These are phyloP conservation scores for Bacidia gigantensis DNA, from an alignment of 495 filamentous ascomycete genomes.

Conservation along the genomic window DNA sequence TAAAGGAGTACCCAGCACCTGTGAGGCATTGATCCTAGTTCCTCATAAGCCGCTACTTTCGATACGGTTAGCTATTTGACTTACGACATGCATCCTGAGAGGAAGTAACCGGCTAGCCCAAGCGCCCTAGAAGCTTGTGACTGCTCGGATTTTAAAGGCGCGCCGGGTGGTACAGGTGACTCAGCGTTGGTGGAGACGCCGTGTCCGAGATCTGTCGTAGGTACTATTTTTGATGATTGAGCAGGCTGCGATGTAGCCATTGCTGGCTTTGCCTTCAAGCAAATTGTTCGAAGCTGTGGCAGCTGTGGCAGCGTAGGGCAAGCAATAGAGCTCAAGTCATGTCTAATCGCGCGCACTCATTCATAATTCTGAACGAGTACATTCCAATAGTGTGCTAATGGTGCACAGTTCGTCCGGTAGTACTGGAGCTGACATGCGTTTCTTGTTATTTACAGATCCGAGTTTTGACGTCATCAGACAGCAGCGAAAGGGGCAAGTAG, in stretches of 20 bases:
- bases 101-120: constrained; percentile 12
- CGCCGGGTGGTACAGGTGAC: constrained; percentile 6
- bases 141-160: constrained; percentile 9
- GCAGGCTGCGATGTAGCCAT: neutral
- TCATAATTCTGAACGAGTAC: too few species aligned
- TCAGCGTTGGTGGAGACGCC: constrained; percentile 13
- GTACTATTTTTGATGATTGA: neutral
- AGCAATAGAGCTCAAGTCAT: too few species aligned
- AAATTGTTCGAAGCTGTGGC: neutral
- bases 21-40: constrained; percentile 45
- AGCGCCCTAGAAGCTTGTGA: constrained; percentile 19
- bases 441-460: too few species aligned
- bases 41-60: neutral
- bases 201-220: constrained; percentile 7
- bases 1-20: constrained; percentile 54
- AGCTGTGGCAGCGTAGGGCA: too few species aligned
- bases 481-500: too few species aligned
- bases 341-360: too few species aligned
- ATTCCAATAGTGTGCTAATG: too few species aligned
- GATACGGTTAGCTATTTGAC: neutral
- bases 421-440: too few species aligned
- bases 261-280: neutral
- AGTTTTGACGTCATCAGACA: too few species aligned
- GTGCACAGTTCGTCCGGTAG: too few species aligned
- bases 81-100: constrained; percentile 19